Base-by-base conservation (phyloP, 2,329 filamentous ascomycete species). In the Ilyonectria robusta region DNA sequence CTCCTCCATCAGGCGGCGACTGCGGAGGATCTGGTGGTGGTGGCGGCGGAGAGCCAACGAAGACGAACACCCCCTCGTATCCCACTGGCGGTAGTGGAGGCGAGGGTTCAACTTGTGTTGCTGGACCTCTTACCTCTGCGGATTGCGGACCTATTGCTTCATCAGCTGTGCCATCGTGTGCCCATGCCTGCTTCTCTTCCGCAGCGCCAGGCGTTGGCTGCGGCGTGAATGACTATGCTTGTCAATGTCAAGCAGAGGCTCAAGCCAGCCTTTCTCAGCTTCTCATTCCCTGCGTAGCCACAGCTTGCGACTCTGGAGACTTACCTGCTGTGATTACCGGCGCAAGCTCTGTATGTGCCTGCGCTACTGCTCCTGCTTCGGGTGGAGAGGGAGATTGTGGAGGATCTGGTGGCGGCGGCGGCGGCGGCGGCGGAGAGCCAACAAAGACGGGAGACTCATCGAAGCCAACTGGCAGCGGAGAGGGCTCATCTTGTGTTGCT, bases 281-380 rank as follows among this genome's bases (percentile, higher is more conserved):
- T n/a, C 71, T 78, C n/a, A 67, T 75, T 15, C 77, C 77, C 11
- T 79, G 77, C 46, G 76, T 79, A 7, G 70, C 72, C 1, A 77
- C 71, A 0, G 74, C 71, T 4, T 79, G 77, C 56, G 72, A 70
- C 3, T 51, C 73, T 1, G 65, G 61, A 5, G 71, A 73, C 3
- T 62, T 78, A 21, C 70, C 68, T 21, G 75, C 68, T 33, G 75
- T 79, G 3, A 75, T 78, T 42, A 65, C 65, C 11, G 78, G 77
- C 13, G 77, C 77, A 4, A 66, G 61, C n/a, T 65, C 65, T 6
- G 73, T 76, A 1, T 75, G 75, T 35, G 70, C 69, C 6, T 76
- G 67, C 19, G 67, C 67, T 31, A 56, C 59, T 48, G 67, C 67
- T 17, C 57, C 46, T 10, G 51, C 67, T 13, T 60, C 59, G 0